Conservation (phyloP, 495 filamentous ascomycete genomes). For the Neurospora sp. region DNA sequence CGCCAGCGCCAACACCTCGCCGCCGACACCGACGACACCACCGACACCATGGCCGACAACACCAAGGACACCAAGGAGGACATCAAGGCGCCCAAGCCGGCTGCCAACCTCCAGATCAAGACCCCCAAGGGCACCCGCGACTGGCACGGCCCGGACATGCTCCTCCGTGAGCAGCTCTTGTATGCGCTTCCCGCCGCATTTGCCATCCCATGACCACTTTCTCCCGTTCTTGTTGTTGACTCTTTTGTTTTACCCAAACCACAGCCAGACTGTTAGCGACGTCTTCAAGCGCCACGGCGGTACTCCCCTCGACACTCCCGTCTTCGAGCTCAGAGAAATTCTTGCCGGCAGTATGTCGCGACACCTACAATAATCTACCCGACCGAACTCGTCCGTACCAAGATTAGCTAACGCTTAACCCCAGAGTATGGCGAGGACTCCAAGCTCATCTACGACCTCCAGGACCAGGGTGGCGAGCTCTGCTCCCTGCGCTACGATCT, state of each 20-base stretch:
- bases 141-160: conserved; percentile 13
- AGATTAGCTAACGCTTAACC: conserved; percentile 62
- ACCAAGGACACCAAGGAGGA: conserved; percentile 1
- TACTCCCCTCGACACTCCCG: conserved; percentile 32
- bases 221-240: background rate
- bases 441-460: conserved; percentile 81
- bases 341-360: conserved; percentile 49
- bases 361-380: background rate
- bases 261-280: conserved; percentile 18
- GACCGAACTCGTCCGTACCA: conserved; percentile 36
- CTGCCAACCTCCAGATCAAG: conserved; percentile 14
- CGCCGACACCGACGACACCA: background rate
- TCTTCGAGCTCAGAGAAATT: conserved; percentile 49
- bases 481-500: conserved; percentile 79
- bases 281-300: conserved; percentile 33
- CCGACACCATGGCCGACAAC: background rate
- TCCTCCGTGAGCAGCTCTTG: conserved; percentile 15
- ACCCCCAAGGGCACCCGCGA: conserved; percentile 22
- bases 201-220: background rate
- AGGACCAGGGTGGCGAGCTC: conserved; percentile 82
- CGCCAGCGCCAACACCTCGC: background rate
- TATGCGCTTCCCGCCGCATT: background rate
- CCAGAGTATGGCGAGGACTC: conserved; percentile 73
- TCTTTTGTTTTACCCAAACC: background rate
- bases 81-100: background rate